Evolutionary conservation across 345 rosid genomes (phyloP).

Genomic region (Physaria fendleri): DNA sequence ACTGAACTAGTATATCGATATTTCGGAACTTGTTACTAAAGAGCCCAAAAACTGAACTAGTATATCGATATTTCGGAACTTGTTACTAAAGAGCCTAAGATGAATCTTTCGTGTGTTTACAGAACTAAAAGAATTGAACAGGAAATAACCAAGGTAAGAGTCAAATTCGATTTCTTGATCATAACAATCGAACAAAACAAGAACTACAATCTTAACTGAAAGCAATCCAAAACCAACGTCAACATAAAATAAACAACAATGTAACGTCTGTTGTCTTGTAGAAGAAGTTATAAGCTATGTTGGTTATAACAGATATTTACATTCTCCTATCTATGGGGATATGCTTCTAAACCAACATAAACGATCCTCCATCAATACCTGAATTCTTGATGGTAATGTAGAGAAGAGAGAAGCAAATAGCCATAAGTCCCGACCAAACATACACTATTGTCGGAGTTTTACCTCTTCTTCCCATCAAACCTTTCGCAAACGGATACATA

Average conservation of each 20-base stretch:
- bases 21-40: no score
- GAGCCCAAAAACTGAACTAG: no score
- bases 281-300: not conserved
- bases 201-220: not conserved
- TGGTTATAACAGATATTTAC: not conserved
- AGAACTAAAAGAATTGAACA: no score
- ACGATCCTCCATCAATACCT: constrained; percentile 49
- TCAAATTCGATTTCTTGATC: no score
- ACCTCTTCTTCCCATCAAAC: constrained; percentile 73
- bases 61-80: no score
- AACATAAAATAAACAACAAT: not conserved
- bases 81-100: no score
- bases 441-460: constrained; percentile 59
- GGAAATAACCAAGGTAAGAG: no score
- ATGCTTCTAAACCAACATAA: constrained; percentile 37
- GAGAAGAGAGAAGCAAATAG: constrained; percentile 63
- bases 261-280: not conserved
- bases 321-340: not conserved
- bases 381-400: constrained; percentile 58
- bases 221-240: not conserved
- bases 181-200: no score
- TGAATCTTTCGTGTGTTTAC: no score
- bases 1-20: no score
- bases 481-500: constrained; percentile 78
- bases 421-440: constrained; percentile 78